A percentile compares a stretch with the other conserved stretches of the same genome.
Evolutionary conservation across 805 yeast species (phyloP).

Genomic region (Priceomyces fermenticarens): DNA sequence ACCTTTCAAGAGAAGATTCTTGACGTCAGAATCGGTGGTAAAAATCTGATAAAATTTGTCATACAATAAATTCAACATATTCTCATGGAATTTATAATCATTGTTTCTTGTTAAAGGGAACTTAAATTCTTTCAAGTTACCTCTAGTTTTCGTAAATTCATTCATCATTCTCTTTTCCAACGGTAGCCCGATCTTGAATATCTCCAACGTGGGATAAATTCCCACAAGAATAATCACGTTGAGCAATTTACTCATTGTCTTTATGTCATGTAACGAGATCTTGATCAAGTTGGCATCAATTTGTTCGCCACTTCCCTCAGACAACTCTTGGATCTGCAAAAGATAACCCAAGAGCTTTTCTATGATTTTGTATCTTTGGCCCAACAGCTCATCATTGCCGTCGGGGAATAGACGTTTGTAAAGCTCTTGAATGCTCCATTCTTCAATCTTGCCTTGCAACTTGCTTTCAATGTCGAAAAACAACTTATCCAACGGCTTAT

Average conservation of each 20-base stretch:
- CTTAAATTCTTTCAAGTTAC: constrained; percentile 20
- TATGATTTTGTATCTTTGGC: constrained; percentile 16
- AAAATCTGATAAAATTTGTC: constrained; percentile 32
- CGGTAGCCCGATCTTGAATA: constrained; percentile 59
- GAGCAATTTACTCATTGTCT: constrained; percentile 60
- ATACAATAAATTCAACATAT: constrained; percentile 27
- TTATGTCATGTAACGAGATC: constrained; percentile 84
- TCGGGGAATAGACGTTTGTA: constrained; percentile 8
- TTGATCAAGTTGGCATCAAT: constrained; percentile 42
- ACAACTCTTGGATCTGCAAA: constrained; percentile 34
- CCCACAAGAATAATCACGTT: constrained; percentile 69
- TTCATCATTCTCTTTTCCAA: constrained; percentile 56
- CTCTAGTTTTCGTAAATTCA: constrained; percentile 35
- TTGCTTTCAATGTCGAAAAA: constrained; percentile 27
- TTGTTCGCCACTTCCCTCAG: constrained; percentile 21
- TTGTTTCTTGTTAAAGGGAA: constrained; percentile 10
- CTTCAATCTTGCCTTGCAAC: constrained; percentile 22
- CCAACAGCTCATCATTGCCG: not conserved
- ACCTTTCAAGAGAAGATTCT: constrained; percentile 56
- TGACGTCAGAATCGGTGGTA: constrained; percentile 44
- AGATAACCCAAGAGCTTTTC: constrained; percentile 34
- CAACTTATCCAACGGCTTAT: constrained; percentile 32
- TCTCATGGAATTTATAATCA: constrained; percentile 14
- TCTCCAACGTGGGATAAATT: constrained; percentile 59
- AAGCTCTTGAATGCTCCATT: constrained; percentile 15